Base-by-base conservation (phyloP, 1,139 yeast species). In the Entelexis paramagnoliae region DNA sequence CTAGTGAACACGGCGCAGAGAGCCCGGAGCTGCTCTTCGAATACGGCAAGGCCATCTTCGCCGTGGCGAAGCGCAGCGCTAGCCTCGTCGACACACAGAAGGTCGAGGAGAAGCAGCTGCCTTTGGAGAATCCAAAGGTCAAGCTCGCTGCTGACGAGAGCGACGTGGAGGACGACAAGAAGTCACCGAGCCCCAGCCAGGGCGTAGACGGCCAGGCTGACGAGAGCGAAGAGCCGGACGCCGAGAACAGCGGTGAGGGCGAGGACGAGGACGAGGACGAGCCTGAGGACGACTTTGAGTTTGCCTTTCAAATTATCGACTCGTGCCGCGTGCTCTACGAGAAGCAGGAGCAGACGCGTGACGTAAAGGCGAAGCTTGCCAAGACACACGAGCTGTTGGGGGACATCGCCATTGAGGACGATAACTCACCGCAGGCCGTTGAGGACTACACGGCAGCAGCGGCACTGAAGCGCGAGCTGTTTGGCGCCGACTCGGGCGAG, bases 221-320 rank as follows among this genome's bases (percentile, higher is more conserved):
- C 6, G 68, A 59, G 13, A 69, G 63, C 2, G 67, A 61, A 6
- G 68, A 61, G 6, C 26, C 40, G 8, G 34, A 40, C 10, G 11
- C 38, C 30, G 41, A 10, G 26, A 10, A 28, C 4, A 48, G 8
- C 14, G 26, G 20, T 3, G 54, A 40, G 16, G 49, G 16, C 2
- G 35, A 16, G 5, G 47, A 47, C 1, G 54, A 10, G 13, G 33
- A 36, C 1, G 54, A 45, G n/a, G 49, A 41, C 10, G 45, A 41
- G 45, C 34, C 34, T 1, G 79, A 70, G 43, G 77, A 72, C 34
- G 96, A 87, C 63, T 83, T 88, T 63, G 94, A 83, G 63, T 75
- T 81, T 24, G 94, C 95, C 0, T 87, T 95, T 95, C 91, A 83
- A 55, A 78, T 86, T 20, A 71, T 86, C 36, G 96, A 88, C 63